Conservation (phyloP, 2,329 filamentous ascomycete species). For the Penicillium sp. region DNA sequence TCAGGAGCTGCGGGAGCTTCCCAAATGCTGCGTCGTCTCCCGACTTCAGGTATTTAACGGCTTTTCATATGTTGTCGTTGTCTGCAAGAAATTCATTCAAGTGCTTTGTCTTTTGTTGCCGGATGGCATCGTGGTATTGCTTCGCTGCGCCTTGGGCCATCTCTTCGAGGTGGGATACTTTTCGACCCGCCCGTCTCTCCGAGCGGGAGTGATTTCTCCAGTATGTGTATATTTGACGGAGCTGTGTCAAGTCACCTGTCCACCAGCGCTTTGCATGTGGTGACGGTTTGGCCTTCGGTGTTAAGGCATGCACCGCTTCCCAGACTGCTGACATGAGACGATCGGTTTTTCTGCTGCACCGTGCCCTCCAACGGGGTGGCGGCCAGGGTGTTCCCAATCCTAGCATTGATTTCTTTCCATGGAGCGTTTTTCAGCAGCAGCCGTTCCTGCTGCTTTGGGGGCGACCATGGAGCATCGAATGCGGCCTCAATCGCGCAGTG, state of each 20-base stretch:
- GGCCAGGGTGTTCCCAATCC: constrained; percentile 9
- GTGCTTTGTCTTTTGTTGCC: constrained; percentile 23
- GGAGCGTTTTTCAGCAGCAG: constrained; percentile 19
- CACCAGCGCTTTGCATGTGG: constrained; percentile 20
- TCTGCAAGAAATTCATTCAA: constrained; percentile 21
- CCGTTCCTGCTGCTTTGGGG: constrained; percentile 9
- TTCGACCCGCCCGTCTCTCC: constrained; percentile 9
- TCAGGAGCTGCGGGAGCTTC: constrained; percentile 13
- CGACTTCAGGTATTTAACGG: constrained; percentile 18
- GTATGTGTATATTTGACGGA: constrained; percentile 13
- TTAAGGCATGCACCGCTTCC: constrained; percentile 13
- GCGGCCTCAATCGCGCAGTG: constrained; percentile 26
- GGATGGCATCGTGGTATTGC: constrained; percentile 16
- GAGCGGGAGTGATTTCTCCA: constrained; percentile 12
- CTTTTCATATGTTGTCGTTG: constrained; percentile 24
- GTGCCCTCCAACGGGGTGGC: constrained; percentile 9
- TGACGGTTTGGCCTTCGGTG: constrained; percentile 14
- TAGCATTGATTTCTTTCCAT: constrained; percentile 19
- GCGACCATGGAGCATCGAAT: constrained; percentile 19
- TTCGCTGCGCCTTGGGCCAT: constrained; percentile 11
- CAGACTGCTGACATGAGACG: constrained; percentile 11
- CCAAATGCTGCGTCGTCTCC: constrained; percentile 6
- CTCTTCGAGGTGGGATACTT: constrained; percentile 23
- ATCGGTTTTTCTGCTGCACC: constrained; percentile 16
- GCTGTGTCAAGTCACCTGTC: constrained; percentile 17